These are phyloP conservation scores for Pythium aristosporum DNA, from an alignment of 352 stramenopile species.

Conservation along the genomic window DNA sequence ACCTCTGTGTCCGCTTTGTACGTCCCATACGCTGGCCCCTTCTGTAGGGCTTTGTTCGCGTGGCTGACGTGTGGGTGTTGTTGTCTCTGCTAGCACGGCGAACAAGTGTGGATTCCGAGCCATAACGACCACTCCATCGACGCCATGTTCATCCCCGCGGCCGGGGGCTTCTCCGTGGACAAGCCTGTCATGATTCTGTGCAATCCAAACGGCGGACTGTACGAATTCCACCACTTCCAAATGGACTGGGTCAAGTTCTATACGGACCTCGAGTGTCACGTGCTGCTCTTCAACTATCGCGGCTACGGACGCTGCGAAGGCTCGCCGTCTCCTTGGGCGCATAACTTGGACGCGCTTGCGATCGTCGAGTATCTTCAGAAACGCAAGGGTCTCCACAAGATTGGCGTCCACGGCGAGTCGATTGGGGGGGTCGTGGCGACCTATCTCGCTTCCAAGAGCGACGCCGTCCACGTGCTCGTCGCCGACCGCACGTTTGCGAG, in stretches of 20 bases:
- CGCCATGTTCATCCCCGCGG: slow-evolving; percentile 73
- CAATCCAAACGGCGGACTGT: slow-evolving; percentile 85
- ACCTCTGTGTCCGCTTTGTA: slow-evolving; percentile 77
- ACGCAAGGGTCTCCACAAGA: slow-evolving; percentile 46
- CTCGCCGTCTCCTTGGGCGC: slow-evolving; percentile 48
- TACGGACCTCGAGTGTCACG: slow-evolving; percentile 69
- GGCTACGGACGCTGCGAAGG: slow-evolving; percentile 78
- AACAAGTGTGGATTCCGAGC: slow-evolving; percentile 80
- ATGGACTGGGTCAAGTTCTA: slow-evolving; percentile 91
- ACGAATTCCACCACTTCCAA: slow-evolving; percentile 87
- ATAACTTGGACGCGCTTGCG: slow-evolving; percentile 72
- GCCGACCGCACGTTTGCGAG: slow-evolving; percentile 82
- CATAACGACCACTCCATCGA: slow-evolving; percentile 67
- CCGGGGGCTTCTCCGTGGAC: slow-evolving; percentile 33
- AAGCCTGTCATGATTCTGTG: slow-evolving; percentile 67
- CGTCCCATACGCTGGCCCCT: slow-evolving; percentile 14
- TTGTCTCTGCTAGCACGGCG: slow-evolving; percentile 44
- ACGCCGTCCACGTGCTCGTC: slow-evolving; percentile 64
- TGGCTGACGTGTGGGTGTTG: neutral
- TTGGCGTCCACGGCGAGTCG: slow-evolving; percentile 82
- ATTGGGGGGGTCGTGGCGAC: slow-evolving; percentile 80
- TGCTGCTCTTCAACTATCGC: slow-evolving; percentile 88
- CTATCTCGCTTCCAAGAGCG: slow-evolving; percentile 57
- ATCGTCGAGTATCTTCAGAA: slow-evolving; percentile 71
- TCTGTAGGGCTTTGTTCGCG: neutral